Percentiles rank a stretch among this genome's conserved stretches.
These are phyloP conservation scores for Trichoderma atroviride DNA, from an alignment of 2,329 filamentous ascomycete species.

Conservation along the genomic window DNA sequence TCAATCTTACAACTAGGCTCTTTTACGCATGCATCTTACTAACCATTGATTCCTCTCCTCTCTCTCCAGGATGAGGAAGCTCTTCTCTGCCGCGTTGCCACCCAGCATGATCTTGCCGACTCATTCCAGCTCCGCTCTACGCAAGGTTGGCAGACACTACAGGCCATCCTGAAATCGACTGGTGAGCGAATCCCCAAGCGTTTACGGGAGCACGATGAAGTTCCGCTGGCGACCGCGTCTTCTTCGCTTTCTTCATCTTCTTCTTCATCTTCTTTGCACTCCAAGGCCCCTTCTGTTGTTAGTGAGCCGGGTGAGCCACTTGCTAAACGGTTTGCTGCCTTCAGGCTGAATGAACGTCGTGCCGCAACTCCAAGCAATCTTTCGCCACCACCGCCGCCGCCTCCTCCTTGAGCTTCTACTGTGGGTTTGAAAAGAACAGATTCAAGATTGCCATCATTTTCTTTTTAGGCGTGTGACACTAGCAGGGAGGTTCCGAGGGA, in stretches of 20 bases:
- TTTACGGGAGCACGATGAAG: conserved; percentile 47
- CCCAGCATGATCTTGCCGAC: conserved; percentile 76
- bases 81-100: conserved; percentile 82
- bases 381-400: conserved; percentile 33
- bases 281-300: conserved; percentile 33
- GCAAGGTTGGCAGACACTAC: conserved; percentile 89
- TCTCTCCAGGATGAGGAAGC: conserved; percentile 78
- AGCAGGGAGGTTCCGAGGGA: background rate
- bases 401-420: conserved; percentile 28
- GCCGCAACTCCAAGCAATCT: conserved; percentile 29
- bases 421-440: conserved; percentile 3
- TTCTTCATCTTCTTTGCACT: conserved; percentile 34
- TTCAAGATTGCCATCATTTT: conserved; percentile 5
- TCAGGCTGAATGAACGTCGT: conserved; percentile 59
- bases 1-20: too few relatives aligned
- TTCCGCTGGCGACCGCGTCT: conserved; percentile 32
- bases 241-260: conserved; percentile 32
- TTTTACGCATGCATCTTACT: background rate
- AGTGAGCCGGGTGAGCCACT: conserved; percentile 55
- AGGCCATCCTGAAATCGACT: conserved; percentile 92
- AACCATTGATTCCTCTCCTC: background rate
- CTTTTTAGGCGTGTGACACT: background rate
- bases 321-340: conserved; percentile 68
- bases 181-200: conserved; percentile 94
- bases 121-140: conserved; percentile 82